These are phyloP conservation scores for Tolypocladium inflatum DNA, from an alignment of 2,329 filamentous ascomycete species.

Conservation along the genomic window DNA sequence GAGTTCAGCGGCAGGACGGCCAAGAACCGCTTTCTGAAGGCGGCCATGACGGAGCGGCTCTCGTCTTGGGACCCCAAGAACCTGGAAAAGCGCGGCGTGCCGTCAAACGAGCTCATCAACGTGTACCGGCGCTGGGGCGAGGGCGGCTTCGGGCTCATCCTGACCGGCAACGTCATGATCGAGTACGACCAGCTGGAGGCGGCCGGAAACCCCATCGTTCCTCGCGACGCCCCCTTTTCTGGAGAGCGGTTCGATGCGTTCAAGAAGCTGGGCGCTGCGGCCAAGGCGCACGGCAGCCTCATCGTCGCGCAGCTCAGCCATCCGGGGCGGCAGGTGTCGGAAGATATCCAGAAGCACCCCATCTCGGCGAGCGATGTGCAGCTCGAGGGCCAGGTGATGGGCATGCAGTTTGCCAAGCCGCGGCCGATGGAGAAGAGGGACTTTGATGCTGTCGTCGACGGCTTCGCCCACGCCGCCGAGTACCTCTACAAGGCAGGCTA, in stretches of 20 bases:
- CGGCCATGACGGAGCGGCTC: constrained; percentile 56
- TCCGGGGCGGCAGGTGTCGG: constrained; percentile 31
- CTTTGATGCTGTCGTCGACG: constrained; percentile 46
- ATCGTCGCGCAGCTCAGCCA: constrained; percentile 54
- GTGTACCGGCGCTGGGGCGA: constrained; percentile 53
- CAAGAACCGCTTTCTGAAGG: constrained; percentile 58
- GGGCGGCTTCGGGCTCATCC: constrained; percentile 42
- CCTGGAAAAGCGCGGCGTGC: constrained; percentile 35
- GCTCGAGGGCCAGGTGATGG: constrained; percentile 14
- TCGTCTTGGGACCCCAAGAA: constrained; percentile 50
- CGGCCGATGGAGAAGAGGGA: constrained; percentile 43
- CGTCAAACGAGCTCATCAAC: constrained; percentile 32
- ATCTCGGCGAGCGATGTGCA: constrained; percentile 31
- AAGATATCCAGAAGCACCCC: constrained; percentile 19
- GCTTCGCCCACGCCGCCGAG: constrained; percentile 52
- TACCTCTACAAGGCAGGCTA: constrained; percentile 54
- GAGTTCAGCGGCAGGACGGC: constrained; percentile 44
- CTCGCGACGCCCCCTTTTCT: constrained; percentile 35
- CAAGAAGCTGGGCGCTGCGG: constrained; percentile 40
- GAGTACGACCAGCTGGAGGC: constrained; percentile 49
- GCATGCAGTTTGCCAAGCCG: constrained; percentile 33
- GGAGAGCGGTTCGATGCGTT: constrained; percentile 55
- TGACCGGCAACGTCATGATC: constrained; percentile 57
- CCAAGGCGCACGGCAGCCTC: constrained; percentile 49
- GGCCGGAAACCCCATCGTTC: constrained; percentile 49